Conservation (phyloP, 176 grass and related monocot species). For the Tuctoria greenei region DNA sequence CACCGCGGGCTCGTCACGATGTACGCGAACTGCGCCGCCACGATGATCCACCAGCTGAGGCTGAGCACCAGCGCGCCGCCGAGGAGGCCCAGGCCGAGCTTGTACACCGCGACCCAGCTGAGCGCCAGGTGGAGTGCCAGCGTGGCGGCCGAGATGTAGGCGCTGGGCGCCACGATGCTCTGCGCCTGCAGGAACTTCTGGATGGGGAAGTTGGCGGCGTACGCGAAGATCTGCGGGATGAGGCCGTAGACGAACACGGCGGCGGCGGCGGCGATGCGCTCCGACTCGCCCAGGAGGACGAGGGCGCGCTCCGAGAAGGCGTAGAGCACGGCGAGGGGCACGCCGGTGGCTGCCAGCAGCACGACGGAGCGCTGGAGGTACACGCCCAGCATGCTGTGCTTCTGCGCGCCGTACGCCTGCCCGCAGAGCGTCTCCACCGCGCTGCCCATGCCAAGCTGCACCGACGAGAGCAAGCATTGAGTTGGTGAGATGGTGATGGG, state of each 20-base stretch:
- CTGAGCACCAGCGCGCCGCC: constrained; percentile 63
- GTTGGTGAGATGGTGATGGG: background rate
- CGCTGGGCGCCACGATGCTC: constrained; percentile 73
- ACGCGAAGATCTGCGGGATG: constrained; percentile 81
- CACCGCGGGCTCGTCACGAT: constrained; percentile 44
- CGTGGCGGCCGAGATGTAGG: constrained; percentile 42
- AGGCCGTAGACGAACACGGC: constrained; percentile 53
- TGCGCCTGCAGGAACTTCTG: constrained; percentile 80
- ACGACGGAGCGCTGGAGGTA: constrained; percentile 58
- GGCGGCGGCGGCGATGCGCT: constrained; percentile 48
- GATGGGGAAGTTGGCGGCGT: constrained; percentile 68
- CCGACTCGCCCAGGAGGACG: constrained; percentile 39
- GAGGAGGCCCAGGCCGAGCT: constrained; percentile 45
- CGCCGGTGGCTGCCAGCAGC: constrained; percentile 43
- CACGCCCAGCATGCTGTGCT: constrained; percentile 54
- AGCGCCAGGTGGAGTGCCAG: constrained; percentile 38
- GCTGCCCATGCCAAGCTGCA: constrained; percentile 71
- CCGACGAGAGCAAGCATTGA: background rate
- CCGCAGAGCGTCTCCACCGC: constrained; percentile 72
- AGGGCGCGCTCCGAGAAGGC: constrained; percentile 46
- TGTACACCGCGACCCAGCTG: constrained; percentile 50
- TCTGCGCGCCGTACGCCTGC: constrained; percentile 55
- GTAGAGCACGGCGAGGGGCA: constrained; percentile 49
- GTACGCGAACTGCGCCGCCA: constrained; percentile 51
- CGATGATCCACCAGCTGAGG: constrained; percentile 53